Percentiles rank a stretch among this genome's conserved stretches.
Conservation (phyloP, 768 basidiomycete species). For the Exsudoporus frostii region DNA sequence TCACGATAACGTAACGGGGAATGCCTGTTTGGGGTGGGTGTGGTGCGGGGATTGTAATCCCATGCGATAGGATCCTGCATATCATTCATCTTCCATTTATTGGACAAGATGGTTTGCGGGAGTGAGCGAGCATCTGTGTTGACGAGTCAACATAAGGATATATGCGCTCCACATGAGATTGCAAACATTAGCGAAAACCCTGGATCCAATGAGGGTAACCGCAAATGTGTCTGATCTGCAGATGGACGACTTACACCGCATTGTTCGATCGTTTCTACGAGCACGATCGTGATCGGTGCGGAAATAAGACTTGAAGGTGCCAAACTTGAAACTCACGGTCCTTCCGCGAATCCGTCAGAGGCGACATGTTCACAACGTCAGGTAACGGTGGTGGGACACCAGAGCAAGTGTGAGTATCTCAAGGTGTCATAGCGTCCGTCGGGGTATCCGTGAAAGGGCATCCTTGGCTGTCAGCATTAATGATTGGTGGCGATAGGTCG, state of each 20-base stretch:
- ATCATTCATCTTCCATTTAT: not conserved
- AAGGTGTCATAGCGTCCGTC: not conserved
- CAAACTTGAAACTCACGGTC: conserved; percentile 1
- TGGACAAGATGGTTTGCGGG: not conserved
- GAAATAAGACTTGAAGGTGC: conserved; percentile 1
- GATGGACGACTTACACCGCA: conserved; percentile 1
- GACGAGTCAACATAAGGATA: not conserved
- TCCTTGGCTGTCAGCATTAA: not conserved
- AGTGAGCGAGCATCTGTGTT: not conserved
- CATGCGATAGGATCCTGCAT: not conserved
- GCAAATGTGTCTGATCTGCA: conserved; percentile 17
- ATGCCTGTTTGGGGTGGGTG: not conserved
- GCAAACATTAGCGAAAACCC: not conserved
- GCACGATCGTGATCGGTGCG: conserved; percentile 25
- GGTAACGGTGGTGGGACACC: not conserved
- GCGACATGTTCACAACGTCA: not conserved
- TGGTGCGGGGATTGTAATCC: not conserved
- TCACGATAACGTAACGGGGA: conserved; percentile 17
- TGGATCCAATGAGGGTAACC: not conserved
- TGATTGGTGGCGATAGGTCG: not conserved
- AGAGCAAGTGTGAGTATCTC: not conserved
- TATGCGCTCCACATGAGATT: conserved; percentile 2
- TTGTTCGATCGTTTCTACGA: conserved; percentile 2
- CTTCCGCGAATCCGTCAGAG: not conserved
- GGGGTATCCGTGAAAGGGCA: not conserved